Percentiles rank a stretch among this genome's conserved stretches.
phyloP scores from a whole-genome alignment of 768 basidiomycete species.

The Lentinula lateritia region DNA sequence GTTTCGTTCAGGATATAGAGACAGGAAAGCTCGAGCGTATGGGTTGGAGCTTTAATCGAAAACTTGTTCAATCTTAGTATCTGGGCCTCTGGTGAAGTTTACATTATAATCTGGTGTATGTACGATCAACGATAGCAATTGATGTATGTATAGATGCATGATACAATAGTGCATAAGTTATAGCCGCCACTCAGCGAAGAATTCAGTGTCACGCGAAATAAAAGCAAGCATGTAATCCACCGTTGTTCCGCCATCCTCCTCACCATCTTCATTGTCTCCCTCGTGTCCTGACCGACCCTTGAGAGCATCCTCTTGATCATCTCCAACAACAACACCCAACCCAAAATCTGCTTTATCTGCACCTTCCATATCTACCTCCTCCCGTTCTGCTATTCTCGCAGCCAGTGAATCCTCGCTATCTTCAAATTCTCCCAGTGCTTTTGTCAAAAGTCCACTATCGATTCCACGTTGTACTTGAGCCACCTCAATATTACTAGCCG shows the following conservation, averaged over 20 bases:
- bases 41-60: not conserved
- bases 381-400: slow-evolving; percentile 68
- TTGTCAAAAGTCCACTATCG: slow-evolving; percentile 35
- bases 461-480: not conserved
- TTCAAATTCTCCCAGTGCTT: slow-evolving; percentile 79
- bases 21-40: not conserved
- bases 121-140: not conserved
- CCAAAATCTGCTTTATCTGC: slow-evolving; percentile 80
- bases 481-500: slow-evolving; percentile 11
- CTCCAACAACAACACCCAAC: slow-evolving; percentile 5
- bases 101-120: too few relatives aligned
- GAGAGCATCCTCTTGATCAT: not conserved
- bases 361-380: slow-evolving; percentile 67
- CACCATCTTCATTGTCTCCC: slow-evolving; percentile 37
- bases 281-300: slow-evolving; percentile 14
- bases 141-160: too few relatives aligned
- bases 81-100: too few relatives aligned
- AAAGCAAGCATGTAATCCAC: slow-evolving; percentile 82
- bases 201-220: slow-evolving; percentile 57
- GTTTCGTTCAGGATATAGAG: not conserved
- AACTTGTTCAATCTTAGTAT: not conserved
- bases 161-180: not conserved
- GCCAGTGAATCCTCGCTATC: slow-evolving; percentile 85
- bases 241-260: slow-evolving; percentile 64
- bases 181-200: slow-evolving; percentile 69